Evolutionary conservation across 2,329 filamentous ascomycete species (phyloP), one percentile per base, ranked within the genome.

Genomic region (Colletotrichum navitas): DNA sequence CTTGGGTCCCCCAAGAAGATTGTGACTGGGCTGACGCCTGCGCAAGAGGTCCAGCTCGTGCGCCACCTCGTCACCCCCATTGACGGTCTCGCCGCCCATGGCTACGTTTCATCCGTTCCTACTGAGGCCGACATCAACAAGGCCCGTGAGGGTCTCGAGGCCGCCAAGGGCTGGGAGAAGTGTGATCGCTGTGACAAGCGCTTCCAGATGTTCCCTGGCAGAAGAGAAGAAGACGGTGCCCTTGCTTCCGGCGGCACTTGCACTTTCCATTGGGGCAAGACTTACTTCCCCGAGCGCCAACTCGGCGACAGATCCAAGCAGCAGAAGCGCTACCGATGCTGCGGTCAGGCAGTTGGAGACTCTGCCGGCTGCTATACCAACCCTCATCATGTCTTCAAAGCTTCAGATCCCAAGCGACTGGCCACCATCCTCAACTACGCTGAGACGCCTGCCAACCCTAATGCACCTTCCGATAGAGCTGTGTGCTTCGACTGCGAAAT

Each of bases 401-500:
- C 93, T 12, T 90, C 88, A 0, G 91, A 95, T 70, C 83, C 90
- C 1, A 94, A 93, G 74, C 87, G 94, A 29, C 85, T 99, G 34
- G 94, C 94, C 0, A 84, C 91, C 0, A 83, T 95, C 3, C 86
- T 97, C 76, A 94, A 95, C 63, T 99, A 97, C 79, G 87, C 90
- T 68, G 82, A 89, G 73, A 98, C 96, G 0, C 95, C 95, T 0
- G 81, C 85, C 16, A 94, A 94, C 74, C 79, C 83, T 1, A 76
- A 82, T 2, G 85, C 83, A 1, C 83, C 85, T 0, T 76, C 80
- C 1, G 83, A 87, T 63, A 88, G 88, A 45, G 93, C 92, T 2
- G 90, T 98, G 14, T 92, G 91, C 74, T 95, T 99, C 77, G 96
- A 99, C 80, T 98, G 96, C 77, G 96, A 99, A 79, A 99, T 99